Evolutionary conservation across 1,284 basidiomycete genomes (phyloP), one percentile per base, ranked within the genome.

Genomic region (Phlebopus sp.): DNA sequence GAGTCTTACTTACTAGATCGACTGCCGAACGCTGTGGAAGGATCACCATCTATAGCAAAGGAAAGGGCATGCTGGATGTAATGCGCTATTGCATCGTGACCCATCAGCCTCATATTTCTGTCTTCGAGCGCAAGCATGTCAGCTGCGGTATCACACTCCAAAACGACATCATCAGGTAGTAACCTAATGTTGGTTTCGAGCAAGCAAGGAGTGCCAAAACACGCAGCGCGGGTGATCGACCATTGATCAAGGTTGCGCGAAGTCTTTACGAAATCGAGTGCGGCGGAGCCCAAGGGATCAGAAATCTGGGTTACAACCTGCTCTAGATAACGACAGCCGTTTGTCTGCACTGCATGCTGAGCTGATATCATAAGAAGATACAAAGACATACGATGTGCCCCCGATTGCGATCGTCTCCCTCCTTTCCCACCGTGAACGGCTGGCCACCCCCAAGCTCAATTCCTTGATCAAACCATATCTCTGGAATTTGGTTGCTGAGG

Each of bases 381-480:
- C 42, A 47, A 14, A 35, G 47, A 72, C 81, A 48, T 50, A 85
- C 83, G 43, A 83, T 82, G 56, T 84, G 77, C 46, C 58, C 61
- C 42, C 69, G 69, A 55, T 86, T 86, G 46, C 82, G 66, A 47
- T 75, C 71, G 32, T 77, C 69, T 7, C 84, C 82, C 56, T 81
- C 78, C 0, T 59, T 53, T 11, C 84, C 81, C 1, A 79, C 73
- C 13, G 83, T 85, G 58, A 87, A 87, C 7, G 81, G 72, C 46
- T 79, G 64, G 0, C 78, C 81, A 2, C 80, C 80, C 30, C 73
- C 78, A 1, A 86, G 70, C 52, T 76, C 77, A 45, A 82, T 73
- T 9, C 77, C 78, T 54, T 82, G 77, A 58, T 84, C 80, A 51
- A 82, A 76, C 81, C 84, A 85, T 14, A 73, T 60, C 52, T 78